Base-by-base conservation (phyloP, 345 rosid species). In the Camelina hispida region DNA sequence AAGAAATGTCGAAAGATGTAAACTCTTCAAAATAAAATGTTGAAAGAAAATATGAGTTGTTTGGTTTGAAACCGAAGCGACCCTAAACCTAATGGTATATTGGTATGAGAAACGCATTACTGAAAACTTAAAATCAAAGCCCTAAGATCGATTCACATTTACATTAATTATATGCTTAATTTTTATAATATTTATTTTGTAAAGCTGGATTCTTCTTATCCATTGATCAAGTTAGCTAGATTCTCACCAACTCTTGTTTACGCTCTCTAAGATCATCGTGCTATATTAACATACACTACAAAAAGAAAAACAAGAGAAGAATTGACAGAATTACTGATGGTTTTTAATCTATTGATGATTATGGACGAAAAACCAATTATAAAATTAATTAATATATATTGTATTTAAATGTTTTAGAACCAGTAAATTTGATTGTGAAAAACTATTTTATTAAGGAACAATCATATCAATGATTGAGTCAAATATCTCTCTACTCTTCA, bases 11-110 rank as follows among this genome's bases (percentile, higher is more conserved):
- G n/a, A 6, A 50, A 32, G 50, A 37, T 15, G 23, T 22, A 14
- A 38, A 8, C 4, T 28, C 4, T n/a, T 42, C 34, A 32, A 14
- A 32, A 14, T 58, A 8, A 2, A 43, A 43, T 17, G 46, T 58
- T 9, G 9, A 32, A 47, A 18, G 30, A 30, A 28, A 28, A 37
- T 14, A 44, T 44, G 8, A 9, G 34, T 70, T 34, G 37, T 59
- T 71, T 35, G 18, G 40, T n/a, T 60, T 60, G 50, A 17, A 71
- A 48, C 50, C 16, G 9, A 34, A 7, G 1, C 25, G 8, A 60
- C 60, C 58, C 25, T 47, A 71, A 68, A 35, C 66, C 50, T 38
- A 38, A 22, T n/a, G n/a, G n/a, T n/a, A n/a, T n/a, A n/a, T n/a
- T 60, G 40, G 42, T 48, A 10, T 35, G 58, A 25, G 28, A 59